Evolutionary conservation across 2,329 filamentous ascomycete genomes (phyloP).

Genomic region (Xylaria sp.): DNA sequence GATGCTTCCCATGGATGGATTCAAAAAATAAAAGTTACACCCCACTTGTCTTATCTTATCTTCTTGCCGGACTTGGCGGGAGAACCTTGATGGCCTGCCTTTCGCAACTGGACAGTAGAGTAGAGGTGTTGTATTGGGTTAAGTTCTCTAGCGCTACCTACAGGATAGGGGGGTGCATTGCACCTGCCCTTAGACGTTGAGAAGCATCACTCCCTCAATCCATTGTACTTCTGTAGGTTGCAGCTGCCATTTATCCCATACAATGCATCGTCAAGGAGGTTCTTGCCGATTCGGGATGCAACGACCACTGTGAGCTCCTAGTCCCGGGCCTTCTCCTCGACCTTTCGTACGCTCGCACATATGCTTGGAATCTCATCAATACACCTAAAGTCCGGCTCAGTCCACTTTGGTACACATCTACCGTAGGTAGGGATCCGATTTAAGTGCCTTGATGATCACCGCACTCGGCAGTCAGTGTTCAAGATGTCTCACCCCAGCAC

Average conservation of each 20-base stretch:
- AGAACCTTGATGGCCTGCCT: conserved; percentile 22
- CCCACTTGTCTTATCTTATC: conserved; percentile 37
- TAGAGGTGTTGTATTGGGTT: background rate
- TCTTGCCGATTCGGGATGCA: too few relatives aligned
- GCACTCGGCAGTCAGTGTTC: background rate
- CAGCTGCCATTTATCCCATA: too few relatives aligned
- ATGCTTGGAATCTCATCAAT: background rate
- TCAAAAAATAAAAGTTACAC: conserved; percentile 33
- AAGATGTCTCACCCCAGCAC: background rate
- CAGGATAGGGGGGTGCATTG: background rate
- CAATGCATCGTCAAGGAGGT: too few relatives aligned
- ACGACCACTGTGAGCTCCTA: too few relatives aligned
- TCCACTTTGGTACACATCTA: background rate
- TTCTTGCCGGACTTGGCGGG: conserved; percentile 4
- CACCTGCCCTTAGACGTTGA: too few relatives aligned
- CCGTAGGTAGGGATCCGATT: background rate
- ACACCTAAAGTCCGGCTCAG: background rate
- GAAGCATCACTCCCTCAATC: too few relatives aligned
- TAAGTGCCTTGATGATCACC: background rate
- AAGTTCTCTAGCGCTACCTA: too few relatives aligned
- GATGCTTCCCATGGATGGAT: conserved; percentile 10
- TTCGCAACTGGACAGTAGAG: too few relatives aligned
- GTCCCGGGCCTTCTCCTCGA: too few relatives aligned
- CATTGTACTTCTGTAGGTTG: too few relatives aligned
- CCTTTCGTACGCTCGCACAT: too few relatives aligned